A percentile compares a stretch with the other conserved stretches of the same genome.
Conservation (phyloP, 1,284 basidiomycete genomes). For the Leccinum subrobustum region DNA sequence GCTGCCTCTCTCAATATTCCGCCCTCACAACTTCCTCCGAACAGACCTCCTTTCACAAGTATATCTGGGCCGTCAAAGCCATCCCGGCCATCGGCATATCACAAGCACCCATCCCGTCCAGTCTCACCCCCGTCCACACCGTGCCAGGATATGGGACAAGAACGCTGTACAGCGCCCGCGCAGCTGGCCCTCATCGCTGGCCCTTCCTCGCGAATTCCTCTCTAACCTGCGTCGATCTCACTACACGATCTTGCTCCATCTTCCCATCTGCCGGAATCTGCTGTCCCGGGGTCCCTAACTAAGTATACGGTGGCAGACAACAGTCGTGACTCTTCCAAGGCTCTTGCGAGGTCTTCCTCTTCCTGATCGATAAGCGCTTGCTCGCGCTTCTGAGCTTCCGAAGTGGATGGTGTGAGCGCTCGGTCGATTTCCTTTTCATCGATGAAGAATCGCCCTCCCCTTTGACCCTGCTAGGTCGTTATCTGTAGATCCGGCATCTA, state of each 20-base stretch:
- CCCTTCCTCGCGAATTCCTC: conserved; percentile 26
- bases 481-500: conserved; percentile 19
- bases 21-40: conserved; percentile 9
- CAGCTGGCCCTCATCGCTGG: conserved; percentile 13
- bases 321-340: background rate
- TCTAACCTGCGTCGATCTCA: conserved; percentile 33
- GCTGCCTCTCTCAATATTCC: conserved; percentile 23
- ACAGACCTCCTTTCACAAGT: conserved; percentile 25
- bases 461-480: conserved; percentile 4
- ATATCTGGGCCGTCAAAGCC: conserved; percentile 13
- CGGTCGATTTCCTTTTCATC: background rate
- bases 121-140: conserved; percentile 28
- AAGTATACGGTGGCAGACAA: background rate
- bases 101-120: conserved; percentile 23
- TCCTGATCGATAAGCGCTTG: conserved; percentile 24
- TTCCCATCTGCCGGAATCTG: conserved; percentile 13
- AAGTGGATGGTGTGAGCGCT: too few relatives aligned
- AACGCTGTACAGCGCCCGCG: conserved; percentile 10
- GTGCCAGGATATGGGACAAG: conserved; percentile 27
- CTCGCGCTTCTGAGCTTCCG: too few relatives aligned
- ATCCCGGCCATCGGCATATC: background rate
- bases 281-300: background rate
- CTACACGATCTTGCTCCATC: conserved; percentile 11
- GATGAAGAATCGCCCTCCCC: conserved; percentile 15
- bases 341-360: too few relatives aligned